phyloP scores from a whole-genome alignment of 2,329 filamentous ascomycete species.

The Talaromyces sp. region DNA sequence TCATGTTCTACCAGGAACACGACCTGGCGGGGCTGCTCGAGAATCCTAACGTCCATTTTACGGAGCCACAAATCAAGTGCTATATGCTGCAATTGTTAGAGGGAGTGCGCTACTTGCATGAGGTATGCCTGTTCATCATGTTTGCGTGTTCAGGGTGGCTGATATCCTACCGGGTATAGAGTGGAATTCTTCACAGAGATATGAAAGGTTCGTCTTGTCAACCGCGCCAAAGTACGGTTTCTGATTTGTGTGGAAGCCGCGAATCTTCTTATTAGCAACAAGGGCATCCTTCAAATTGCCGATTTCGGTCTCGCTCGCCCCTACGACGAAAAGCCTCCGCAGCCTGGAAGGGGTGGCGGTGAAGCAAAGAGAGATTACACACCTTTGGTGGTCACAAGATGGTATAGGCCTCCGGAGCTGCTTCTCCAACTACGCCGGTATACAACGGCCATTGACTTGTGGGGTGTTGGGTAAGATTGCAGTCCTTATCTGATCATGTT shows the following conservation, averaged over 20 bases:
- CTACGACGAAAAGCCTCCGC: constrained; percentile 80
- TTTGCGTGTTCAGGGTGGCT: constrained; percentile 17
- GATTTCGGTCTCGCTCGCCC: constrained; percentile 94
- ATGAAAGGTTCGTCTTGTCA: constrained; percentile 65
- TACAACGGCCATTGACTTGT: constrained; percentile 97
- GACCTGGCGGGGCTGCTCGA: constrained; percentile 96
- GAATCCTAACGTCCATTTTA: constrained; percentile 85
- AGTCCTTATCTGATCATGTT: neutral
- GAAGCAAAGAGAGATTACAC: constrained; percentile 89
- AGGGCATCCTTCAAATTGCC: constrained; percentile 88
- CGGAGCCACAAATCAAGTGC: constrained; percentile 91
- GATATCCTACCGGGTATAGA: constrained; percentile 34
- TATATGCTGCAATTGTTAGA: constrained; percentile 93
- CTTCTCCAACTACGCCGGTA: constrained; percentile 83
- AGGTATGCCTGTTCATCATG: constrained; percentile 42
- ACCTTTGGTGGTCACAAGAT: constrained; percentile 90
- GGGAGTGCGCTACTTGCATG: constrained; percentile 85
- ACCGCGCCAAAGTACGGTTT: constrained; percentile 4
- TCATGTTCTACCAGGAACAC: constrained; percentile 97
- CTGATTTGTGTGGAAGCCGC: constrained; percentile 56
- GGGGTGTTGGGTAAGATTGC: constrained; percentile 80
- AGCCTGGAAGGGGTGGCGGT: constrained; percentile 73
- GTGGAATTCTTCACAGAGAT: constrained; percentile 86
- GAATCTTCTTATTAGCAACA: constrained; percentile 93
- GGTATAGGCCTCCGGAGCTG: constrained; percentile 94